phyloP scores from a whole-genome alignment of 176 grass and related monocot genomes.

The Thinopyrum elongatum region DNA sequence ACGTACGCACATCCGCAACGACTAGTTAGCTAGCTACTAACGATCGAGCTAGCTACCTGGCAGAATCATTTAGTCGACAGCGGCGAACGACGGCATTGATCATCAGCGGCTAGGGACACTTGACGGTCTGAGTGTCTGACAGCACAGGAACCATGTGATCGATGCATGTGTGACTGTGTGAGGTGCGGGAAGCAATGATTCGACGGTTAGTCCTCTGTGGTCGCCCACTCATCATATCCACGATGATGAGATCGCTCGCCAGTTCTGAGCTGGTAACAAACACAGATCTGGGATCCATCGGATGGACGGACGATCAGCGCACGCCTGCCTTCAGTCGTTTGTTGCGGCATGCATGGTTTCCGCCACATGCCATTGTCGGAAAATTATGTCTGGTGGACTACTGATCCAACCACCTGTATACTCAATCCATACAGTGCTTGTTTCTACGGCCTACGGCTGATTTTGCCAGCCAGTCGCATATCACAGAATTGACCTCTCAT shows the following conservation, averaged over 20 bases:
- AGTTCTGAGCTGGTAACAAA: background rate
- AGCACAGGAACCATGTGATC: background rate
- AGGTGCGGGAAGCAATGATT: background rate
- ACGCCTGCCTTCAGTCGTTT: background rate
- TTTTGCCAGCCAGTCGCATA: too few species aligned
- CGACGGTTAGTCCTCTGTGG: background rate
- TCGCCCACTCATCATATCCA: background rate
- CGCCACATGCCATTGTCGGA: constrained; percentile 28
- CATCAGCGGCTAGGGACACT: background rate
- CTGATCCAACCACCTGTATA: too few species aligned
- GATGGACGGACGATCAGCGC: background rate
- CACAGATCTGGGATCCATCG: too few species aligned
- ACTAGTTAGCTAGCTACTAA: too few species aligned
- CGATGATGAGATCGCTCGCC: background rate
- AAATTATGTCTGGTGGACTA: background rate
- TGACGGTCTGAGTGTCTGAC: background rate
- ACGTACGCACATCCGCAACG: too few species aligned
- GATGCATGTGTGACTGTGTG: background rate
- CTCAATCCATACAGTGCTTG: too few species aligned
- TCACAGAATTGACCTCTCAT: too few species aligned
- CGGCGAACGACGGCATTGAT: background rate
- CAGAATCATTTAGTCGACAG: background rate
- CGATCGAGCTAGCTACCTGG: background rate
- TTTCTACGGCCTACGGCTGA: too few species aligned
- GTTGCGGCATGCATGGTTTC: constrained; percentile 5